These are phyloP conservation scores for Ambrosia hybrid DNA, from an alignment of 140 eudicot species.

Conservation along the genomic window DNA sequence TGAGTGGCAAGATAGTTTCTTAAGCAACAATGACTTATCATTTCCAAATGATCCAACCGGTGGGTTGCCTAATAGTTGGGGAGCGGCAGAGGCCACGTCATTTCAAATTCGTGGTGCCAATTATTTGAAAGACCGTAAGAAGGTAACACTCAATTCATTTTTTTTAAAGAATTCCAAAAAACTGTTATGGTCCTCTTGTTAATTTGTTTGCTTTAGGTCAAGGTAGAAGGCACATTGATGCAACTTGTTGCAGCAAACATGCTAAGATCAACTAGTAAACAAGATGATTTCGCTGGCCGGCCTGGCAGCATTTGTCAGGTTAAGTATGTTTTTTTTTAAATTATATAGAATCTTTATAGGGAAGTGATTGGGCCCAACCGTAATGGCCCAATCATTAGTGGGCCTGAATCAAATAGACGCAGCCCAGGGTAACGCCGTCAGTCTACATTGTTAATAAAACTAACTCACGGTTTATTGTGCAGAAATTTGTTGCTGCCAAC, in stretches of 20 bases:
- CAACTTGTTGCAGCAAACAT: constrained; percentile 79
- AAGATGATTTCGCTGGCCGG: constrained; percentile 78
- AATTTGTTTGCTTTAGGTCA: constrained; percentile 38
- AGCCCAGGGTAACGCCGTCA: no score
- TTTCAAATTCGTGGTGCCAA: constrained; percentile 58
- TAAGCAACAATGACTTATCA: constrained; percentile 47
- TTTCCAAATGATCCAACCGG: constrained; percentile 64
- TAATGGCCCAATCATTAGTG: not conserved
- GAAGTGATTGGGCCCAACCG: not conserved
- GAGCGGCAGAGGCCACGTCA: constrained; percentile 55
- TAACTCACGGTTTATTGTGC: constrained; percentile 33
- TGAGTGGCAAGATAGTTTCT: constrained; percentile 46
- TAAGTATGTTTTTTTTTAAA: not conserved
- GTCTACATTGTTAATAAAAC: not conserved
- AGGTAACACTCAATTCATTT: constrained; percentile 39
- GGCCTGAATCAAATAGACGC: not conserved
- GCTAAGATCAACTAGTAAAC: constrained; percentile 65
- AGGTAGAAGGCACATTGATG: constrained; percentile 61
- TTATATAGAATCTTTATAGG: not conserved
- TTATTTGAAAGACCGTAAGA: constrained; percentile 55
- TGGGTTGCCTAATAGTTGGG: constrained; percentile 55
- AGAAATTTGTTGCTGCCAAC: constrained; percentile 69
- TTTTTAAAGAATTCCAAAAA: constrained; percentile 10
- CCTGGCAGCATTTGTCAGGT: constrained; percentile 89
- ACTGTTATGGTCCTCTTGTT: not conserved